These are phyloP conservation scores for Lentinus brumalis DNA, from an alignment of 768 basidiomycete genomes.

Conservation along the genomic window DNA sequence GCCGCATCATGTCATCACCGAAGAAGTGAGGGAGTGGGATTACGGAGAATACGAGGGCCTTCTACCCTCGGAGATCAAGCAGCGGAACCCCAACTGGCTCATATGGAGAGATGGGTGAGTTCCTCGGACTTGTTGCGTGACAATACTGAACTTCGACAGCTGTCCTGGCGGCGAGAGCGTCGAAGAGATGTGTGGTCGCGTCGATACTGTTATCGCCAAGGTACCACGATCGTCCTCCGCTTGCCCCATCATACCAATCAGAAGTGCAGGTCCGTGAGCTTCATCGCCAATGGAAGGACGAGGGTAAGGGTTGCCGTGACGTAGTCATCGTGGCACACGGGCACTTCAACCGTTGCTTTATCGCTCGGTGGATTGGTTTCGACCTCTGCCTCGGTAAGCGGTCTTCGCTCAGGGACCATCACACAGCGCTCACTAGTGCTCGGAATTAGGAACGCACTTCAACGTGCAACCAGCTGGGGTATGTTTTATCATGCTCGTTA, in stretches of 20 bases:
- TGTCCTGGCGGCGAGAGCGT: slow-evolving; percentile 89
- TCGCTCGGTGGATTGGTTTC: slow-evolving; percentile 81
- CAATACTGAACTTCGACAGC: slow-evolving; percentile 37
- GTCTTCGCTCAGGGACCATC: background rate
- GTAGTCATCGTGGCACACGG: slow-evolving; percentile 91
- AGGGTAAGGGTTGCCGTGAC: slow-evolving; percentile 68
- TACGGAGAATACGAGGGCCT: slow-evolving; percentile 92
- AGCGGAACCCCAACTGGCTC: slow-evolving; percentile 60
- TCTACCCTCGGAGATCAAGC: slow-evolving; percentile 73
- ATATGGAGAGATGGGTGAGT: slow-evolving; percentile 85
- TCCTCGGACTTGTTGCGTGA: background rate
- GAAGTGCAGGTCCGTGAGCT: slow-evolving; percentile 63
- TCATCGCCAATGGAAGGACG: slow-evolving; percentile 70
- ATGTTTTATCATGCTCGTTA: slow-evolving; percentile 13
- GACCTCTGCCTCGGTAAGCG: slow-evolving; percentile 56
- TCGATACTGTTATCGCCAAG: slow-evolving; percentile 74
- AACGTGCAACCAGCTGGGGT: slow-evolving; percentile 86
- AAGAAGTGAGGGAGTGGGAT: slow-evolving; percentile 83
- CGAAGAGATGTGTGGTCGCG: slow-evolving; percentile 75
- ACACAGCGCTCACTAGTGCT: slow-evolving; percentile 11
- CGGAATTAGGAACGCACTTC: slow-evolving; percentile 64
- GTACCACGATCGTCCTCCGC: slow-evolving; percentile 37
- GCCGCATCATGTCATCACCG: slow-evolving; percentile 61
- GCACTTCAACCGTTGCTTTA: slow-evolving; percentile 75
- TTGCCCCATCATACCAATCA: background rate